These are phyloP conservation scores for Cavenderia fasciculata DNA, from an alignment of 78 protist genomes.

Conservation along the genomic window DNA sequence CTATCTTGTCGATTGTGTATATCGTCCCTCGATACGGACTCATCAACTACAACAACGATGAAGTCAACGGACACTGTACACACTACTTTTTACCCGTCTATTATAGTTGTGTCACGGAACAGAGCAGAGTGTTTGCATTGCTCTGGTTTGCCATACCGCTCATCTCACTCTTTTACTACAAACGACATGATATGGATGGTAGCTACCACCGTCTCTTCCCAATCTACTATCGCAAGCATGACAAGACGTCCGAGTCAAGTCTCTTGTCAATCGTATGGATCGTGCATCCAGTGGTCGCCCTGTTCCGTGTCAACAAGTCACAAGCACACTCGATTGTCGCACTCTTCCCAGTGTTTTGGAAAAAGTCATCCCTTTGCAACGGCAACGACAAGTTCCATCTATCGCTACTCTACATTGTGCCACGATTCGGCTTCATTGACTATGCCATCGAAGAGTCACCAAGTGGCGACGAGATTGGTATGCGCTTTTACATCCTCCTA, in stretches of 20 bases:
- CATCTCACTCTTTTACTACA: not conserved
- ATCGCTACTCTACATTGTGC: slow-evolving; percentile 19
- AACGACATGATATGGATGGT: not conserved
- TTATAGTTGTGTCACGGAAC: not conserved
- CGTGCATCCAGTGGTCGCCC: slow-evolving; percentile 35
- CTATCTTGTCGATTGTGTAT: not conserved
- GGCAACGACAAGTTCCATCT: not conserved
- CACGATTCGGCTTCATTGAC: slow-evolving; percentile 44
- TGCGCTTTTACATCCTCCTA: slow-evolving; percentile 23
- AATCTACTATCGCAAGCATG: slow-evolving; percentile 6
- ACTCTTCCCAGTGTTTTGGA: slow-evolving; percentile 61
- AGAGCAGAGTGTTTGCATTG: not conserved
- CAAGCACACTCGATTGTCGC: not conserved
- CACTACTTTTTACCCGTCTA: slow-evolving; percentile 35
- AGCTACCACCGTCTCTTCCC: slow-evolving; percentile 19
- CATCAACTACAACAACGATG: not conserved
- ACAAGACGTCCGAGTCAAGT: not conserved
- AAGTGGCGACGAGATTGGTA: too few species aligned
- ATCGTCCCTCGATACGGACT: slow-evolving; percentile 40
- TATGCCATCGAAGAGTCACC: too few species aligned
- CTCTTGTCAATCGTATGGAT: slow-evolving; percentile 21
- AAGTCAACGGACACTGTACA: not conserved
- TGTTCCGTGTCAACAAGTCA: not conserved
- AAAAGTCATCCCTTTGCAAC: not conserved
- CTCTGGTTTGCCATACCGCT: slow-evolving; percentile 23